Evolutionary conservation across 768 basidiomycete genomes (phyloP).

Genomic region (Termitomyces sp.): DNA sequence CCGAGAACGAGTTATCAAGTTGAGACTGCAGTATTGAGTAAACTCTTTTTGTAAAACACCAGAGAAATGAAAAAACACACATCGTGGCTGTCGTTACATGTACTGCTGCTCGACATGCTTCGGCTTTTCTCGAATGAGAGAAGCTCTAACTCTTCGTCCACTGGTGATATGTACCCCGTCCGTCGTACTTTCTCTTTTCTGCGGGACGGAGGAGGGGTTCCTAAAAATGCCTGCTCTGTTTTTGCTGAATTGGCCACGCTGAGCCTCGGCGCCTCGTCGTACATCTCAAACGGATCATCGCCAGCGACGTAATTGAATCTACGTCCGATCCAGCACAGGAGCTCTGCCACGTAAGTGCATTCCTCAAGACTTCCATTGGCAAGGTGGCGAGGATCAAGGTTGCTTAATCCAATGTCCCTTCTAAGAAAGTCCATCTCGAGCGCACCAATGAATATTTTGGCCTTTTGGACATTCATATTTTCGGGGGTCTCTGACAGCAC

Average conservation of each 20-base stretch:
- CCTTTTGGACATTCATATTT: slow-evolving; percentile 46
- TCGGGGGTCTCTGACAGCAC: slow-evolving; percentile 17
- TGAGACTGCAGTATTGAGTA: not conserved
- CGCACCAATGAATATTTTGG: slow-evolving; percentile 73
- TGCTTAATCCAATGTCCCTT: slow-evolving; percentile 57
- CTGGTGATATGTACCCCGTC: slow-evolving; percentile 47
- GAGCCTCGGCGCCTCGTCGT: not conserved
- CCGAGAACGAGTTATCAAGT: slow-evolving; percentile 1
- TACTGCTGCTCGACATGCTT: slow-evolving; percentile 4
- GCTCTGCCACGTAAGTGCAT: slow-evolving; percentile 55
- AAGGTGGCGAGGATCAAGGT: slow-evolving; percentile 58
- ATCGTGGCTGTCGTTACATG: not conserved
- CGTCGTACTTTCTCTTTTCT: slow-evolving; percentile 38
- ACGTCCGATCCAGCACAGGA: slow-evolving; percentile 66
- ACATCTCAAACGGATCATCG: slow-evolving; percentile 8
- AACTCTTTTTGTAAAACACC: not conserved
- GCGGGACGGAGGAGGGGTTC: not conserved
- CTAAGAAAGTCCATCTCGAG: slow-evolving; percentile 60
- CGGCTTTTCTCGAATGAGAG: slow-evolving; percentile 39
- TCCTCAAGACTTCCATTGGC: slow-evolving; percentile 65
- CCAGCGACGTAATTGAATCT: slow-evolving; percentile 26
- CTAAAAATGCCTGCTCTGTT: not conserved
- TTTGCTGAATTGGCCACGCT: slow-evolving; percentile 7
- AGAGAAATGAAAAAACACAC: slow-evolving; percentile 1
- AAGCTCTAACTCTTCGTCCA: slow-evolving; percentile 49